Evolutionary conservation across 2,329 filamentous ascomycete genomes (phyloP).

Genomic region (Colletotrichum chrysophilum): DNA sequence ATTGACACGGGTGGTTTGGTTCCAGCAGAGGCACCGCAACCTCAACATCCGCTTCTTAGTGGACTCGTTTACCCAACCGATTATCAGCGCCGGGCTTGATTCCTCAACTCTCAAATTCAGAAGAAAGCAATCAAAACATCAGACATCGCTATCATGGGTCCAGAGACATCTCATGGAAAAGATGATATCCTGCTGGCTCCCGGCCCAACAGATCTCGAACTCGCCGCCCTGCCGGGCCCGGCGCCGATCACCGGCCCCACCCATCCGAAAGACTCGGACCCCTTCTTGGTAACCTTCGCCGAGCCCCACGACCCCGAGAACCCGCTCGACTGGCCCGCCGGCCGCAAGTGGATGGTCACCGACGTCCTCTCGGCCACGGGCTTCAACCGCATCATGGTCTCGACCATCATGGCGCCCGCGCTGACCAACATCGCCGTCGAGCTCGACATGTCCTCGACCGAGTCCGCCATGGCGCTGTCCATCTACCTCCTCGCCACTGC

Average conservation of each 20-base stretch:
- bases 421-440: constrained; percentile 54
- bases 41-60: background rate
- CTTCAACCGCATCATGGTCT: constrained; percentile 57
- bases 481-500: constrained; percentile 40
- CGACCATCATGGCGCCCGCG: constrained; percentile 57
- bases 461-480: constrained; percentile 52
- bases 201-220: background rate
- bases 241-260: background rate
- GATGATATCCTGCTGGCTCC: background rate
- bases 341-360: constrained; percentile 54
- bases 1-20: background rate
- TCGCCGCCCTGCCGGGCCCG: background rate
- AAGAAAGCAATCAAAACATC: background rate
- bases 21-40: background rate
- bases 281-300: constrained; percentile 23
- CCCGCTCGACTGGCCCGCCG: constrained; percentile 41
- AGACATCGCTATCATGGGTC: background rate
- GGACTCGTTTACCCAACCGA: background rate
- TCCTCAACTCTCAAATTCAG: background rate
- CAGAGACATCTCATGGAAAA: accelerated
- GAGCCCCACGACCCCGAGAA: constrained; percentile 36
- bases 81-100: background rate
- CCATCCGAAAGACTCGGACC: background rate
- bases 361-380: constrained; percentile 52
- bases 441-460: constrained; percentile 51